Base-by-base conservation (phyloP, 225 moss, liverwort and hornwort genomes). In the Lunularia cruciata region DNA sequence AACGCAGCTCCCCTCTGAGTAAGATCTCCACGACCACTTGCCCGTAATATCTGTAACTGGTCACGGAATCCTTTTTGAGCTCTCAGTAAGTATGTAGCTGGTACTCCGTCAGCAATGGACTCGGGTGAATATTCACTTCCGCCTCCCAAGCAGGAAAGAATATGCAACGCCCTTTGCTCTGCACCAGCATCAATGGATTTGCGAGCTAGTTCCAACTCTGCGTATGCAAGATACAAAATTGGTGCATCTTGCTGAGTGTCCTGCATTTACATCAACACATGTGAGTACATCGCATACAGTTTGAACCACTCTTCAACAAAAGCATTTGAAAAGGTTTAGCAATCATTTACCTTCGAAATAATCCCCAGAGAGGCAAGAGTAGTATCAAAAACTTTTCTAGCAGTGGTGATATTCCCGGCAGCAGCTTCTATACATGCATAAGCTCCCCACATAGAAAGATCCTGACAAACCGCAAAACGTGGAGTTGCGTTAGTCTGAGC, bases 371-470 rank as follows among this genome's bases (percentile, higher is more conserved):
- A 91, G 49, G 86, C 76, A 69, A 98, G 85, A 54, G 93, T 77
- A 45, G 98, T 87, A 77, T 98, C 98, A 75, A 98, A 93, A 56
- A 98, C 89, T 74, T 83, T 93, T 70, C 98, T 89, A 47, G 98
- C 90, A 35, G 78, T 75, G 23, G 87, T 70, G 16, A 93, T 84
- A 74, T 88, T 83, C 63, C 93, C 98, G 77, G 89, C 85, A 35
- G 86, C 90, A 66, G 86, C 93, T 71, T 98, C 98, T 35, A 89
- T 75, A 70, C 82, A 78, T 62, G 87, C 98, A 80, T 93, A 98
- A 53, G 90, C 91, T 82, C 84, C 82, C 98, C 92, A 93, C 75
- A 91, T 72, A 23, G 84, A 73, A 62, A 93, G 73, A 76, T 98
- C 93, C 84, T 90, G 83, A 45, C 3, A 22, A 38, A 35, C 27